Conservation (phyloP, 139 green algal species). For the Picochlorum costavermella region DNA sequence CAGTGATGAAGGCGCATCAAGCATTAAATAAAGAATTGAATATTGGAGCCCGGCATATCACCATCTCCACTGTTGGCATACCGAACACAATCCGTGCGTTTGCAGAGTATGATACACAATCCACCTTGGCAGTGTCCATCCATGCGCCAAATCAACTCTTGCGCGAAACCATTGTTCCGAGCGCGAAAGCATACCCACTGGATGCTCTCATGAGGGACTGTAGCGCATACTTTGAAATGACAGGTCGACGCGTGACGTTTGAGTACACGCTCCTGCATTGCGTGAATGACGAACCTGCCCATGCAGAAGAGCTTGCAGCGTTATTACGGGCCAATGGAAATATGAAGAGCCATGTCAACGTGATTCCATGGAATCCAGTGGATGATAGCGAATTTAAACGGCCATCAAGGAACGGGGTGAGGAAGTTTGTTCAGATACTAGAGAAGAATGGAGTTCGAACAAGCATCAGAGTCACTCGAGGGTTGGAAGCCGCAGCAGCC, state of each 20-base stretch:
- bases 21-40: constrained; percentile 78
- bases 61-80: constrained; percentile 90
- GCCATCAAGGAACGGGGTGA: constrained; percentile 39
- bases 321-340: constrained; percentile 56
- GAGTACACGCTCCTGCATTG: constrained; percentile 91
- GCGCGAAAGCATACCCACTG: constrained; percentile 75
- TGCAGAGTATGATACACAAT: constrained; percentile 44
- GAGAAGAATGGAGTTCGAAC: constrained; percentile 45
- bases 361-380: constrained; percentile 95
- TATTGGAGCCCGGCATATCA: constrained; percentile 83
- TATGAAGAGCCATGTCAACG: constrained; percentile 78
- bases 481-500: constrained; percentile 86
- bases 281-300: constrained; percentile 61
- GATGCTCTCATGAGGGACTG: constrained; percentile 73
- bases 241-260: constrained; percentile 83
- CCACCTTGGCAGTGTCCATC: constrained; percentile 69
- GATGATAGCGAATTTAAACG: constrained; percentile 72
- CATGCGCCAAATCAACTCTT: constrained; percentile 68
- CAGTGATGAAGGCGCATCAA: constrained; percentile 55
- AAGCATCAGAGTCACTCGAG: constrained; percentile 59
- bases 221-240: constrained; percentile 58
- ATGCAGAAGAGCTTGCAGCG: constrained; percentile 65
- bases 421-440: constrained; percentile 53
- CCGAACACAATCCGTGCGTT: constrained; percentile 61
- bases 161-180: constrained; percentile 55